Conservation (phyloP, 202 grass and related monocot genomes). For the Panicum hallii region DNA sequence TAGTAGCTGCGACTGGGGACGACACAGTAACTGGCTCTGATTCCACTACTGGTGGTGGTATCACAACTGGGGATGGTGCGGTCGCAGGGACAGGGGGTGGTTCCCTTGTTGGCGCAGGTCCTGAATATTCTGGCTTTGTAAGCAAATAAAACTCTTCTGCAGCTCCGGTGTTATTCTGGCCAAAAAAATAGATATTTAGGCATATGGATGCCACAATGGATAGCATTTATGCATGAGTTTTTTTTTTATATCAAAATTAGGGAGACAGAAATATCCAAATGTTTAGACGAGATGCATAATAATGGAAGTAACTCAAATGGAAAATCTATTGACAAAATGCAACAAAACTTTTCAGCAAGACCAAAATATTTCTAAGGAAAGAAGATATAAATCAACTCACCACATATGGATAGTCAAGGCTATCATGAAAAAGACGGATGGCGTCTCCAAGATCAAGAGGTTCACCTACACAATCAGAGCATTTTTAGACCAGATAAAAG, state of each 20-base stretch:
- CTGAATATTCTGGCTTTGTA: slow-evolving; percentile 88
- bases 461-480: slow-evolving; percentile 61
- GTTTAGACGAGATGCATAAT: slow-evolving; percentile 1
- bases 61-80: slow-evolving; percentile 53
- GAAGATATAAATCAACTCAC: slow-evolving; percentile 61
- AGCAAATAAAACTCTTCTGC: slow-evolving; percentile 89
- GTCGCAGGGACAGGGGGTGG: slow-evolving; percentile 74
- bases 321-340: not conserved
- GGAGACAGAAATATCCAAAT: slow-evolving; percentile 1
- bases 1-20: slow-evolving; percentile 51
- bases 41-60: slow-evolving; percentile 53
- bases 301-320: not conserved
- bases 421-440: slow-evolving; percentile 93
- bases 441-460: slow-evolving; percentile 90
- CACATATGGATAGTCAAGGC: slow-evolving; percentile 92
- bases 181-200: slow-evolving; percentile 32
- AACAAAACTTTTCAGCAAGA: slow-evolving; percentile 1
- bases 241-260: not conserved
- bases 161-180: slow-evolving; percentile 73
- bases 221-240: not conserved
- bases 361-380: slow-evolving; percentile 17
- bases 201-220: slow-evolving; percentile 18
- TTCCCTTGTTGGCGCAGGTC: slow-evolving; percentile 70
- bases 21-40: slow-evolving; percentile 57
- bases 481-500: slow-evolving; percentile 38